Evolutionary conservation across 2,329 filamentous ascomycete genomes (phyloP).

Genomic region (Pseudogymnoascus sp.): DNA sequence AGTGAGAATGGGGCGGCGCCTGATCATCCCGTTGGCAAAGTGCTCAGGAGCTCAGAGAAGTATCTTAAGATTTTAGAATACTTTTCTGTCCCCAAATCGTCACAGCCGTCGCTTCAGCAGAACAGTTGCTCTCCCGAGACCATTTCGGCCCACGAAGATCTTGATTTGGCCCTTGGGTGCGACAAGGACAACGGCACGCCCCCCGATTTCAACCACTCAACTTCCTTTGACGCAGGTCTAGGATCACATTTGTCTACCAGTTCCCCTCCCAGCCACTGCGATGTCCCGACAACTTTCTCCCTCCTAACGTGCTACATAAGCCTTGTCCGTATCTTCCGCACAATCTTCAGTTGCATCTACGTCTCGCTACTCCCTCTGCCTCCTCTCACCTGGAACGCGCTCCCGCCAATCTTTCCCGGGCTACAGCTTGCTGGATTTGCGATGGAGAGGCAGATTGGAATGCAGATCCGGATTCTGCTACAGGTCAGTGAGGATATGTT

Average conservation of each 20-base stretch:
- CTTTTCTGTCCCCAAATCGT: not conserved
- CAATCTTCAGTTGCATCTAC: not conserved
- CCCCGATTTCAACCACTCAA: not conserved
- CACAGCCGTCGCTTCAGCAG: not conserved
- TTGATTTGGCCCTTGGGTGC: not conserved
- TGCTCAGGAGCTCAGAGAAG: not conserved
- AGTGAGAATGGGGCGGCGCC: not conserved
- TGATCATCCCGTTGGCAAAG: not conserved
- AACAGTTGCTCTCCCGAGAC: not conserved
- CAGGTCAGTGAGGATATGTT: not conserved
- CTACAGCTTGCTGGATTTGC: not conserved
- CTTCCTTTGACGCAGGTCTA: not conserved
- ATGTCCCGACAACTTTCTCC: not conserved
- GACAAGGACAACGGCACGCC: not conserved
- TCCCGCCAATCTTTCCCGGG: not conserved
- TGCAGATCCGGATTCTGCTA: not conserved
- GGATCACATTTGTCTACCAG: too few relatives aligned
- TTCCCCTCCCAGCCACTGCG: not conserved
- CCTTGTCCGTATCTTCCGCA: constrained; percentile 3
- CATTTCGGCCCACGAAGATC: not conserved
- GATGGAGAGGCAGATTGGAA: not conserved
- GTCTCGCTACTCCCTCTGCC: not conserved
- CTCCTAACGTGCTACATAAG: constrained; percentile 1
- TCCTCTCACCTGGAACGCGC: not conserved
- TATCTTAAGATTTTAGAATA: not conserved